These are phyloP conservation scores for Lentinula guzmanii DNA, from an alignment of 768 basidiomycete genomes.

Conservation along the genomic window DNA sequence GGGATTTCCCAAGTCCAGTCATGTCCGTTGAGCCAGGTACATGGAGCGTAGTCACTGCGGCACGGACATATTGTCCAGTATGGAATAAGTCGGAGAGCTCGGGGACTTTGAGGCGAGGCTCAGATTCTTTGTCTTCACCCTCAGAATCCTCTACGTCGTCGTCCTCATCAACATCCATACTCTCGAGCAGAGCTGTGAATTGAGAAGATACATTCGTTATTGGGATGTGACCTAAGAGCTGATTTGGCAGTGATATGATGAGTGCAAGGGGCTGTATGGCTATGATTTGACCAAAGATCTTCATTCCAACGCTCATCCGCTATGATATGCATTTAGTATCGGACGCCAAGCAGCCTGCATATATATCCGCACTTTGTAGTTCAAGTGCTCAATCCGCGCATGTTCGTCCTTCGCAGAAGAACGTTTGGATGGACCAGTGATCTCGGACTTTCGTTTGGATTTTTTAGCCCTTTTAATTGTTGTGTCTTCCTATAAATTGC, in stretches of 20 bases:
- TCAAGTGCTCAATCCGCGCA: constrained; percentile 83
- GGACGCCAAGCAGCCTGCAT: background rate
- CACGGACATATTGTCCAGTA: constrained; percentile 83
- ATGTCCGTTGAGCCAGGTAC: constrained; percentile 58
- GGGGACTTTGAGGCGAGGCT: constrained; percentile 38
- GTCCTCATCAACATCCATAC: constrained; percentile 46
- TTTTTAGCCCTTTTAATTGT: constrained; percentile 38
- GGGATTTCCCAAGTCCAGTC: constrained; percentile 50
- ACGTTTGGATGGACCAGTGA: constrained; percentile 20
- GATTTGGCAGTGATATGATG: constrained; percentile 91
- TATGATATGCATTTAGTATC: constrained; percentile 22
- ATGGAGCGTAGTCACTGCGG: constrained; percentile 66
- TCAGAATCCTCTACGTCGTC: constrained; percentile 39
- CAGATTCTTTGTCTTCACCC: constrained; percentile 44
- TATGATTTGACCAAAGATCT: constrained; percentile 81
- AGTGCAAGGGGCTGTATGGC: constrained; percentile 85
- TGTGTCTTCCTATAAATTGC: constrained; percentile 29
- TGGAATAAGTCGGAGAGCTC: constrained; percentile 72
- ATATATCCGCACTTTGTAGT: constrained; percentile 68
- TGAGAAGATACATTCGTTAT: constrained; percentile 87
- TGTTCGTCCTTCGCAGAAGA: constrained; percentile 43
- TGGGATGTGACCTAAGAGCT: constrained; percentile 89
- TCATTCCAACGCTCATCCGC: constrained; percentile 81
- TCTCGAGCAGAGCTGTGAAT: constrained; percentile 67
- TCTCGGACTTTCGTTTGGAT: constrained; percentile 42